Conservation (phyloP, 2,329 filamentous ascomycete species). For the Sporothrix phasma region DNA sequence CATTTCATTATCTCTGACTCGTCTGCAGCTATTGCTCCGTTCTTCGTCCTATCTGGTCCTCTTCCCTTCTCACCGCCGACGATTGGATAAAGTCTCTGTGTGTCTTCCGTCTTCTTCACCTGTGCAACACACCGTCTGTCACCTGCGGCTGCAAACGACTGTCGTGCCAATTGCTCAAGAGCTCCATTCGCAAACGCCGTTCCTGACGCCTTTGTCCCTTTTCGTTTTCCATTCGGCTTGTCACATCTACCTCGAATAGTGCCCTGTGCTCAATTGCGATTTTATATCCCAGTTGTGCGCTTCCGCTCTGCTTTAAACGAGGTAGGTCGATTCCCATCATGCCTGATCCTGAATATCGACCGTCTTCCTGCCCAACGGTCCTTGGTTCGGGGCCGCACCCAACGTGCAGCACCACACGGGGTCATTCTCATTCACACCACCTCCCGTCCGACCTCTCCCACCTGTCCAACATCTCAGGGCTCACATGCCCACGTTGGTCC, state of each 20-base stretch:
- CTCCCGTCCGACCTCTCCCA: not conserved
- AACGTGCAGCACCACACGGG: not conserved
- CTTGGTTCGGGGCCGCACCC: not conserved
- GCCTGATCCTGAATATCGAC: not conserved
- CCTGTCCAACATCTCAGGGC: too few relatives aligned
- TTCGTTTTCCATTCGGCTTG: too few relatives aligned
- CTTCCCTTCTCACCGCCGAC: too few relatives aligned
- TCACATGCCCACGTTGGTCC: not conserved
- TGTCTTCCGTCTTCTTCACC: not conserved
- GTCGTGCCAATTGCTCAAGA: not conserved
- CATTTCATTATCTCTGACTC: conserved; percentile 5
- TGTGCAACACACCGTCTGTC: not conserved
- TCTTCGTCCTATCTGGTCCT: not conserved
- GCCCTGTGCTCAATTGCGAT: too few relatives aligned
- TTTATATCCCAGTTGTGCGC: too few relatives aligned
- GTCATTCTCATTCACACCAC: not conserved
- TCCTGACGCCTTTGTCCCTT: not conserved
- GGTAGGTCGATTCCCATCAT: too few relatives aligned
- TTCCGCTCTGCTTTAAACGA: too few relatives aligned
- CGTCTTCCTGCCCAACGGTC: not conserved
- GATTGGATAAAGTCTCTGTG: not conserved
- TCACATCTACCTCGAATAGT: too few relatives aligned
- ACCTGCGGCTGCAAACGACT: not conserved
- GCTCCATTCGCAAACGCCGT: not conserved
- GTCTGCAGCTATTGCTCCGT: not conserved